Conservation (phyloP, 1,139 yeast genomes). For the Sugiyamaella paludigena region DNA sequence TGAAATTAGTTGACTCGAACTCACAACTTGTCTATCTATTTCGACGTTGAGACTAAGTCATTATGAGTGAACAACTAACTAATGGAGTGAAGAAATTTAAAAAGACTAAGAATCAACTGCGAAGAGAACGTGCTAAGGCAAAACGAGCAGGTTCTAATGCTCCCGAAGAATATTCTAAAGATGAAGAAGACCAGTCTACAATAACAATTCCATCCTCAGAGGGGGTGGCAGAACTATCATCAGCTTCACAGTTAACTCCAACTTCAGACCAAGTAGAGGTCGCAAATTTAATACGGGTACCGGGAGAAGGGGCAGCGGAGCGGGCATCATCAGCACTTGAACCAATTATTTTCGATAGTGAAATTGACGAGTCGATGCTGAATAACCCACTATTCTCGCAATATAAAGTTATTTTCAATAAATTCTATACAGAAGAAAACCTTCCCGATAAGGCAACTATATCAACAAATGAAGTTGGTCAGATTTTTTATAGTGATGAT, state of each 20-base stretch:
- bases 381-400: constrained; percentile 44
- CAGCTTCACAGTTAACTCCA: background rate
- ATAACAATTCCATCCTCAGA: no score
- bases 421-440: constrained; percentile 39
- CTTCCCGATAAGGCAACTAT: constrained; percentile 17
- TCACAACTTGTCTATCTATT: no score
- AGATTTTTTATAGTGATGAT: constrained; percentile 39
- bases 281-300: background rate
- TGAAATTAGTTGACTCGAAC: no score
- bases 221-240: no score
- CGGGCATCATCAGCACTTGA: background rate
- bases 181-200: background rate
- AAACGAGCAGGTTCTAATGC: constrained; percentile 13
- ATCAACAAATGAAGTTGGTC: constrained; percentile 26
- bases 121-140: constrained; percentile 34
- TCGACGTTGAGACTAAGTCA: background rate
- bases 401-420: constrained; percentile 45
- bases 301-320: background rate
- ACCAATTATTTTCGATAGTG: constrained; percentile 6
- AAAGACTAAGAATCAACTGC: constrained; percentile 47
- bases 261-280: background rate
- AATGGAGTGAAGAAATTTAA: constrained; percentile 15
- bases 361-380: constrained; percentile 21
- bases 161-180: background rate
- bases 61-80: constrained; percentile 1